Percentiles rank a stretch among this genome's conserved stretches.
Conservation (phyloP, 2,329 filamentous ascomycete genomes). For the Diaporthe humulicola region DNA sequence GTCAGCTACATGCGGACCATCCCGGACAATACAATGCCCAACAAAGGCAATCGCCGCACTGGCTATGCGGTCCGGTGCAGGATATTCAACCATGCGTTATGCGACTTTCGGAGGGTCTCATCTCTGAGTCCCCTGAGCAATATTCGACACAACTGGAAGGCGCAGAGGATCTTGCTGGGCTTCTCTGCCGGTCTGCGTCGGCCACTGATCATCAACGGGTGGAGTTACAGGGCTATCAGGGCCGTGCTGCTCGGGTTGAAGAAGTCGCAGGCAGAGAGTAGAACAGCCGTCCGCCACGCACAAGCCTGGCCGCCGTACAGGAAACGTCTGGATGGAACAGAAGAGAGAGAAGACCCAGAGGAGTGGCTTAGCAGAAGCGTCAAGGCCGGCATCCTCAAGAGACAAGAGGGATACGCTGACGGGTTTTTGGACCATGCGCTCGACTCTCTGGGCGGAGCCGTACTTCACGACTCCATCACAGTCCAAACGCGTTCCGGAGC, state of each 20-base stretch:
- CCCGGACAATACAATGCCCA: not conserved
- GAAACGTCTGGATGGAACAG: conserved; percentile 69
- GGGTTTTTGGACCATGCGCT: conserved; percentile 61
- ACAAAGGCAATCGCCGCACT: conserved; percentile 36
- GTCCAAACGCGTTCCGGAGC: conserved; percentile 64
- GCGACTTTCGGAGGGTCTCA: conserved; percentile 53
- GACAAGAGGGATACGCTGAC: conserved; percentile 68
- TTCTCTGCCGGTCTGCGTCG: conserved; percentile 63
- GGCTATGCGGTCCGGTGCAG: conserved; percentile 49
- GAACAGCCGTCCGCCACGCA: conserved; percentile 61
- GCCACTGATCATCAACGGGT: conserved; percentile 63
- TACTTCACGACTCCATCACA: conserved; percentile 65
- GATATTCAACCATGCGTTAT: conserved; percentile 58
- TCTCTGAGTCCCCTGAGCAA: conserved; percentile 48
- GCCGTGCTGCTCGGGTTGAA: conserved; percentile 65
- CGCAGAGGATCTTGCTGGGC: conserved; percentile 66
- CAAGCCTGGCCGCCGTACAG: conserved; percentile 73
- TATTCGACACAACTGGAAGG: conserved; percentile 67
- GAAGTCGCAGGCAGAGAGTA: conserved; percentile 65
- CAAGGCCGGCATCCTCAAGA: conserved; percentile 66
- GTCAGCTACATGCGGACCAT: conserved; percentile 45
- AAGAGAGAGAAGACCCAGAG: conserved; percentile 64
- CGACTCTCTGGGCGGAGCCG: conserved; percentile 66
- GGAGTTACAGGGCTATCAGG: conserved; percentile 68
- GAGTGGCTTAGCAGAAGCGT: conserved; percentile 68